Percentiles rank a stretch among this genome's conserved stretches.
Conservation (phyloP, 257 asterid species). For the Solanum sparsipilum region DNA sequence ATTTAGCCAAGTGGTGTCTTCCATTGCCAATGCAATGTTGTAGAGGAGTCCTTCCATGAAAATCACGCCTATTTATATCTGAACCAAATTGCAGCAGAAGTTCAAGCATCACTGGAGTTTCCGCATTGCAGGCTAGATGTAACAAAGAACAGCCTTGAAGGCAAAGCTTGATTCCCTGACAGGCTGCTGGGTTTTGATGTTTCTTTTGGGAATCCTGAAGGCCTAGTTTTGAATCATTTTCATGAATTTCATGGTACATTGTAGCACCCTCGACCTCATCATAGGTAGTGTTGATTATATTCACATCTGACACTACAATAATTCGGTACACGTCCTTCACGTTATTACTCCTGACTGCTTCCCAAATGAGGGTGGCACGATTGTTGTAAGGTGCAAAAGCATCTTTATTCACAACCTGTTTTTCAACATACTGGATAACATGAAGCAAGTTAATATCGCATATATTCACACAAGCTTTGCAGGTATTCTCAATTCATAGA, state of each 20-base stretch:
- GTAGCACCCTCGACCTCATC: slow-evolving; percentile 41
- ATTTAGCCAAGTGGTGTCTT: slow-evolving; percentile 64
- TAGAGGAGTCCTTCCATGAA: slow-evolving; percentile 83
- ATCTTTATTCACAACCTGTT: slow-evolving; percentile 55
- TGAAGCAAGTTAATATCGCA: background rate
- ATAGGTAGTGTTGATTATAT: slow-evolving; percentile 52
- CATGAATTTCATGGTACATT: slow-evolving; percentile 21
- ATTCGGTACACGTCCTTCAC: slow-evolving; percentile 61
- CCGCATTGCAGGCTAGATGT: slow-evolving; percentile 85
- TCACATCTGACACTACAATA: slow-evolving; percentile 37
- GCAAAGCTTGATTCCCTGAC: slow-evolving; percentile 37
- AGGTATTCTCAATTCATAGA: background rate
- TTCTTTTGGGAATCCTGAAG: slow-evolving; percentile 19
- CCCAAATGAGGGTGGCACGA: slow-evolving; percentile 54
- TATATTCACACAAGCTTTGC: background rate
- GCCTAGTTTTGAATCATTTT: slow-evolving; percentile 20
- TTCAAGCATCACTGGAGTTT: slow-evolving; percentile 72
- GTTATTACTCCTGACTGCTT: slow-evolving; percentile 71
- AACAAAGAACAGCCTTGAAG: slow-evolving; percentile 71
- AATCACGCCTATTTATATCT: slow-evolving; percentile 65
- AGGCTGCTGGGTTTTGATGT: slow-evolving; percentile 42
- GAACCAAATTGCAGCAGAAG: slow-evolving; percentile 86
- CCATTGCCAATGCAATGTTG: slow-evolving; percentile 83
- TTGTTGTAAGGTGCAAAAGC: slow-evolving; percentile 21
- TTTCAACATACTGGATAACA: slow-evolving; percentile 62